Evolutionary conservation across 169 alveolate species (phyloP).

Genomic region (Cryptosporidium sp.): DNA sequence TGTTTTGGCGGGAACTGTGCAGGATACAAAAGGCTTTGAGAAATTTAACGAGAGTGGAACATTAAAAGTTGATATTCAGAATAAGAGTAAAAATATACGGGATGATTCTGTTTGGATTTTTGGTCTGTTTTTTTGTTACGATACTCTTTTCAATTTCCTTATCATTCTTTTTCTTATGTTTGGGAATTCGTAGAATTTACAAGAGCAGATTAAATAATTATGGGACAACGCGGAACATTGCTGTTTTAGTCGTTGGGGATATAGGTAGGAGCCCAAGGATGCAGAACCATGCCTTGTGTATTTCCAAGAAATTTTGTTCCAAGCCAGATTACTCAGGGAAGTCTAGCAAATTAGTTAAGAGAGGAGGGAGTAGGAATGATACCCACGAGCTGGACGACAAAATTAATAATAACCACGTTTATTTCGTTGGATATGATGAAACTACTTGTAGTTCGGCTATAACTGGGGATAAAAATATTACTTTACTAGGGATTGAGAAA

Average conservation of each 20-base stretch:
- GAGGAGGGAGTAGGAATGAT: background rate
- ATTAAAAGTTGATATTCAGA: background rate
- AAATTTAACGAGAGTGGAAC: background rate
- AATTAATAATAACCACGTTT: constrained; percentile 50
- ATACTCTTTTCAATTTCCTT: background rate
- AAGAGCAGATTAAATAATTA: background rate
- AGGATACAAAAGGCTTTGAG: background rate
- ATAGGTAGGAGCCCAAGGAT: constrained; percentile 90
- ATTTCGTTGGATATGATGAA: constrained; percentile 60
- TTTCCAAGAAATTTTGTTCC: constrained; percentile 76
- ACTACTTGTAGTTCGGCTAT: constrained; percentile 33
- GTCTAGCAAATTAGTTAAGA: background rate
- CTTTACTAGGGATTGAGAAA: constrained; percentile 7
- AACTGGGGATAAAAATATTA: constrained; percentile 26
- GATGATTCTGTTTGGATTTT: background rate
- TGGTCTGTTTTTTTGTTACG: background rate
- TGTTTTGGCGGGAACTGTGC: constrained; percentile 38
- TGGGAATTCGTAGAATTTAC: background rate
- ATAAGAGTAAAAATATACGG: background rate
- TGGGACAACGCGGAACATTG: constrained; percentile 12
- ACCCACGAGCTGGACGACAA: background rate
- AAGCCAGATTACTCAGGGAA: background rate
- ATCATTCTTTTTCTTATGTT: background rate
- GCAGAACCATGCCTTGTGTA: constrained; percentile 86
- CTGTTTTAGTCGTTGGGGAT: constrained; percentile 90